Evolutionary conservation across 441 rosid genomes (phyloP).

Genomic region (Erodium moschatum): DNA sequence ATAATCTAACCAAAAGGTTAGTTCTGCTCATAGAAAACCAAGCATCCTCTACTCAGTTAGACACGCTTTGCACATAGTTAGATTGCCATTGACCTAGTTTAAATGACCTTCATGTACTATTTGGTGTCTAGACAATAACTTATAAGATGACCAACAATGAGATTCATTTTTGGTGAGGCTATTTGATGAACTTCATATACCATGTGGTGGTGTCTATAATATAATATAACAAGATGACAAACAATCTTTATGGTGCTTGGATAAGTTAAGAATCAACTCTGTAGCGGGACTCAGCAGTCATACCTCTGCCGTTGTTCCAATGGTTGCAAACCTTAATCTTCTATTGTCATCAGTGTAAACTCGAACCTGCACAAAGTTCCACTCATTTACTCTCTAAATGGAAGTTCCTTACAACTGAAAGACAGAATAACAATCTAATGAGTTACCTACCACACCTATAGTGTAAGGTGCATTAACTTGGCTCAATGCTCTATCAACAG

Average conservation of each 20-base stretch:
- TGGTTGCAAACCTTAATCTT: constrained; percentile 40
- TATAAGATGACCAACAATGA: no score
- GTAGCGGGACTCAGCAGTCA: constrained; percentile 2
- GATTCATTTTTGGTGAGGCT: no score
- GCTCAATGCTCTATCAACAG: constrained; percentile 69
- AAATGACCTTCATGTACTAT: no score
- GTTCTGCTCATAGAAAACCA: no score
- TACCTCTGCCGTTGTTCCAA: constrained; percentile 97
- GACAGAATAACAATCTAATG: constrained; percentile 10
- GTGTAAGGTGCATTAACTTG: constrained; percentile 65
- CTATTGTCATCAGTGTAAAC: constrained; percentile 36
- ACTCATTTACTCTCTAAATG: neutral
- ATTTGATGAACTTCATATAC: no score
- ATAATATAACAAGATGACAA: no score
- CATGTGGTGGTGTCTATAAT: no score
- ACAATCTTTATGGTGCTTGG: neutral
- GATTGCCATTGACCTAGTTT: no score
- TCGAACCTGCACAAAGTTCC: constrained; percentile 47
- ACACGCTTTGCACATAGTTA: no score
- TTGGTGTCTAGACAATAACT: no score
- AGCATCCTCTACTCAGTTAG: no score
- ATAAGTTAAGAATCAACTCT: constrained; percentile 5
- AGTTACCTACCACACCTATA: constrained; percentile 73
- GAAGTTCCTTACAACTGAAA: constrained; percentile 11
- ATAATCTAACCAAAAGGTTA: no score